These are phyloP conservation scores for Canariomyces notabilis DNA, from an alignment of 2,329 filamentous ascomycete genomes.

Conservation along the genomic window DNA sequence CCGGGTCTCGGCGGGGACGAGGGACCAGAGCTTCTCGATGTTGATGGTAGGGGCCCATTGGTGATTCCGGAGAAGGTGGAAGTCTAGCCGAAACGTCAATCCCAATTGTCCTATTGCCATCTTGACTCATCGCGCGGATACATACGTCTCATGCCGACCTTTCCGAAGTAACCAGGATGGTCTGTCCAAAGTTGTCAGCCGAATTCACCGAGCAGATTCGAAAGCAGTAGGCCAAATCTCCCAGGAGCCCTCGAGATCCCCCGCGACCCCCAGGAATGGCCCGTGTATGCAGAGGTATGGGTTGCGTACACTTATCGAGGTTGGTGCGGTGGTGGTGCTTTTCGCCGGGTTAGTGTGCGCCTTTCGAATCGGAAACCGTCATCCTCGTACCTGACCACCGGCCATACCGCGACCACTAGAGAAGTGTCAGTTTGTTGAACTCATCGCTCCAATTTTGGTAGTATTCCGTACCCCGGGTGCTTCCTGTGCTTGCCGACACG, in stretches of 20 bases:
- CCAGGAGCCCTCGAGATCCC: not conserved
- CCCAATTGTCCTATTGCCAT: not conserved
- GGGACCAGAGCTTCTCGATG: constrained; percentile 95
- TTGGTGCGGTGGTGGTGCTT: constrained; percentile 93
- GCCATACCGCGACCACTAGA: constrained; percentile 73
- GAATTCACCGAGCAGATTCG: constrained; percentile 69
- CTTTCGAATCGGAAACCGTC: constrained; percentile 7
- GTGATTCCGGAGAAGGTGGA: constrained; percentile 93
- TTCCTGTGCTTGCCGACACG: constrained; percentile 99
- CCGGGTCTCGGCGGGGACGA: constrained; percentile 88
- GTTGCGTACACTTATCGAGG: constrained; percentile 60
- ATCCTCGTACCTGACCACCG: constrained; percentile 67
- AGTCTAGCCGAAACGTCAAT: constrained; percentile 46
- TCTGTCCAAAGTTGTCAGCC: constrained; percentile 48
- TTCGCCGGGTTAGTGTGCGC: constrained; percentile 20
- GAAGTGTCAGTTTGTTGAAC: not conserved
- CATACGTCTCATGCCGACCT: constrained; percentile 73
- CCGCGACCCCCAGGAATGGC: constrained; percentile 2
- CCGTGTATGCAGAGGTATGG: constrained; percentile 37
- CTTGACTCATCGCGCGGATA: constrained; percentile 1
- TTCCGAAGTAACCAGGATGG: constrained; percentile 99
- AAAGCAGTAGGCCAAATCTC: constrained; percentile 7
- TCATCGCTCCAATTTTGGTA: not conserved
- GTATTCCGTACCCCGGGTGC: constrained; percentile 47
- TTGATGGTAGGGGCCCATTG: constrained; percentile 99